Percentiles rank a stretch among this genome's conserved stretches.
phyloP scores from a whole-genome alignment of 2,329 filamentous ascomycete genomes.

The Sporothrix brasiliensis region DNA sequence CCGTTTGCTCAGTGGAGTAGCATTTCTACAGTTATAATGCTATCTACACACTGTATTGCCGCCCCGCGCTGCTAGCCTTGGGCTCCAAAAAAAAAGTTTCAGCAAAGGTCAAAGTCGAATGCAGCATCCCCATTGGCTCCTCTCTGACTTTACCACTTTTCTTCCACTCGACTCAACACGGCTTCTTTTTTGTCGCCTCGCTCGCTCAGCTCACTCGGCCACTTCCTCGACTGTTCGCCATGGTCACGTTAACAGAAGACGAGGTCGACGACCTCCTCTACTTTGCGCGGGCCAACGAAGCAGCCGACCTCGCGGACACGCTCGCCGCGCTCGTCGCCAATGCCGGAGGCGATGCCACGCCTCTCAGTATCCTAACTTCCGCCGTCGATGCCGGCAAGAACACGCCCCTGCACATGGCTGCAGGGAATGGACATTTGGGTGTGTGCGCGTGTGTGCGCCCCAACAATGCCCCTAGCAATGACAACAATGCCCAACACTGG shows the following conservation, averaged over 20 bases:
- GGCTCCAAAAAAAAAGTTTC: slow-evolving; percentile 22
- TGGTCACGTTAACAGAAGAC: slow-evolving; percentile 64
- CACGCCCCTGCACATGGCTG: slow-evolving; percentile 87
- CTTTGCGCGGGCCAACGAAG: slow-evolving; percentile 76
- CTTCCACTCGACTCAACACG: too few species aligned
- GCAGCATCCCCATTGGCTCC: slow-evolving; percentile 11
- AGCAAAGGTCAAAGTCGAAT: slow-evolving; percentile 17
- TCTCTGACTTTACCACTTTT: neutral
- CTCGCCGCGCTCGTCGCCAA: slow-evolving; percentile 66
- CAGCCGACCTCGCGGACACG: slow-evolving; percentile 63
- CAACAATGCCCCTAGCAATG: too few species aligned
- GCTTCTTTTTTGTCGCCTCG: neutral
- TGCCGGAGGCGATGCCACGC: slow-evolving; percentile 47
- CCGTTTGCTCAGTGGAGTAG: too few species aligned
- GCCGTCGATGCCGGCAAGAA: slow-evolving; percentile 75
- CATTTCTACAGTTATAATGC: neutral
- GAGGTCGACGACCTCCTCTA: slow-evolving; percentile 92
- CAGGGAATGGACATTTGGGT: slow-evolving; percentile 80
- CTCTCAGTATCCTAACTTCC: slow-evolving; percentile 65
- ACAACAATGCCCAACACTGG: too few species aligned
- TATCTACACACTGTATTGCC: neutral
- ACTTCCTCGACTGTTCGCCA: slow-evolving; percentile 48
- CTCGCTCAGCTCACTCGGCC: neutral
- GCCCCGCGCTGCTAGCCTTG: slow-evolving; percentile 24
- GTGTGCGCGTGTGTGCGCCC: slow-evolving; percentile 59